A percentile compares a stretch with the other conserved stretches of the same genome.
Evolutionary conservation across 2,329 filamentous ascomycete genomes (phyloP).

Genomic region (Fusarium floridanum): DNA sequence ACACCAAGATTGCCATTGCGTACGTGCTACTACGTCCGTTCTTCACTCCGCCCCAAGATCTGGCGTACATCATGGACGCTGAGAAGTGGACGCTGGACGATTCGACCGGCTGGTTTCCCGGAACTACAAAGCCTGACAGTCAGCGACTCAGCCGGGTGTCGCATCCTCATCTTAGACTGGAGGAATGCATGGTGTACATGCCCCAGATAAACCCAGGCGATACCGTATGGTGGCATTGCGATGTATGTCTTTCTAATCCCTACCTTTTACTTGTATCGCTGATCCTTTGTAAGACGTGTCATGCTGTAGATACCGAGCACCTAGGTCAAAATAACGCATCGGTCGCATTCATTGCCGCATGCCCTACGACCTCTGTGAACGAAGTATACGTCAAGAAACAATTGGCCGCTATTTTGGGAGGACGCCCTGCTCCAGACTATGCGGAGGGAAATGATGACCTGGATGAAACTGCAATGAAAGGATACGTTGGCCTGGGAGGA

Average conservation of each 20-base stretch:
- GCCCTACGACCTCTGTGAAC: constrained; percentile 49
- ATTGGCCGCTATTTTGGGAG: constrained; percentile 20
- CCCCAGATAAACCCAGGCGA: constrained; percentile 41
- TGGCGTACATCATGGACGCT: constrained; percentile 51
- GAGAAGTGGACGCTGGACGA: constrained; percentile 53
- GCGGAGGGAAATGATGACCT: constrained; percentile 10
- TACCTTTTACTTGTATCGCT: not conserved
- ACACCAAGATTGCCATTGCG: constrained; percentile 51
- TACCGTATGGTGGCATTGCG: constrained; percentile 26
- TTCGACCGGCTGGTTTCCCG: constrained; percentile 52
- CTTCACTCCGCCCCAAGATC: constrained; percentile 14
- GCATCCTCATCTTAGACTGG: constrained; percentile 55
- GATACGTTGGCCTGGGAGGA: constrained; percentile 23
- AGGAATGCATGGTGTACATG: constrained; percentile 54
- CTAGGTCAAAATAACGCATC: constrained; percentile 49
- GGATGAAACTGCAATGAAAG: constrained; percentile 24
- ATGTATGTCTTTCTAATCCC: not conserved
- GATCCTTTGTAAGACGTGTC: constrained; percentile 45
- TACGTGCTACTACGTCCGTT: constrained; percentile 41
- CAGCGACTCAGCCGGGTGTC: constrained; percentile 38
- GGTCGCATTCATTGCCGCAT: constrained; percentile 54
- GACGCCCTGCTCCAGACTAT: constrained; percentile 18
- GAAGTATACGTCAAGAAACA: constrained; percentile 41
- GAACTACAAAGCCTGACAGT: constrained; percentile 48
- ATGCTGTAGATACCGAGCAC: constrained; percentile 57